Percentiles rank a stretch among this genome's conserved stretches.
Conservation (phyloP, 495 filamentous ascomycete species). For the Oleoguttula mirabilis region DNA sequence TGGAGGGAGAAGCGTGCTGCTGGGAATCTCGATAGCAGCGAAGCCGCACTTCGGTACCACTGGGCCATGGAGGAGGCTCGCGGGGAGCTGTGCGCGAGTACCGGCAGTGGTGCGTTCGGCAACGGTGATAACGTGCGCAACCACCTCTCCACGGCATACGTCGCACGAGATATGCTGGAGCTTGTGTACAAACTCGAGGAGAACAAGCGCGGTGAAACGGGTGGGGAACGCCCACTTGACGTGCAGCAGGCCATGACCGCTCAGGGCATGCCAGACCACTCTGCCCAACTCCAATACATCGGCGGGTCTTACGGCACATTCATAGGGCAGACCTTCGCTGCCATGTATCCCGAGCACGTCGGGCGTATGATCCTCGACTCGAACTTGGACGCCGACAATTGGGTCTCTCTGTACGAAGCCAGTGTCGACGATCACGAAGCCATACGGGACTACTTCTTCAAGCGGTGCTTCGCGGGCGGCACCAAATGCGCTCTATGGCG, state of each 20-base stretch:
- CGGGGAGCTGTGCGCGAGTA: neutral
- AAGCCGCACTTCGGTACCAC: neutral
- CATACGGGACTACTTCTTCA: no score
- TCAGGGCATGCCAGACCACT: neutral
- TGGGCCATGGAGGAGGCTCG: neutral
- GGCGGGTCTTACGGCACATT: neutral
- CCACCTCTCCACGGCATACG: neutral
- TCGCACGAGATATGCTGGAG: slow-evolving; percentile 8
- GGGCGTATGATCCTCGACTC: slow-evolving; percentile 3
- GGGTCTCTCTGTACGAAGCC: no score
- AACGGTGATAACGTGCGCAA: slow-evolving; percentile 18
- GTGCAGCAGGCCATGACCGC: slow-evolving; percentile 17
- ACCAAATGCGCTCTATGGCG: no score
- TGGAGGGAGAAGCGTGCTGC: neutral
- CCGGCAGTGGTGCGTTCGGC: no score
- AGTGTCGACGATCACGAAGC: no score
- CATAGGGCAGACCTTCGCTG: slow-evolving; percentile 2
- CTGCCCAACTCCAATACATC: neutral
- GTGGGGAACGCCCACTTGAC: no score
- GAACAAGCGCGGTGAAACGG: neutral
- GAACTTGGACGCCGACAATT: no score
- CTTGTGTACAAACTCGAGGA: neutral
- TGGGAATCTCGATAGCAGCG: neutral
- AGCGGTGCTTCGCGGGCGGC: no score
- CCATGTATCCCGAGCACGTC: slow-evolving; percentile 40